These are phyloP conservation scores for Colletotrichum sidae DNA, from an alignment of 2,329 filamentous ascomycete species.

Conservation along the genomic window DNA sequence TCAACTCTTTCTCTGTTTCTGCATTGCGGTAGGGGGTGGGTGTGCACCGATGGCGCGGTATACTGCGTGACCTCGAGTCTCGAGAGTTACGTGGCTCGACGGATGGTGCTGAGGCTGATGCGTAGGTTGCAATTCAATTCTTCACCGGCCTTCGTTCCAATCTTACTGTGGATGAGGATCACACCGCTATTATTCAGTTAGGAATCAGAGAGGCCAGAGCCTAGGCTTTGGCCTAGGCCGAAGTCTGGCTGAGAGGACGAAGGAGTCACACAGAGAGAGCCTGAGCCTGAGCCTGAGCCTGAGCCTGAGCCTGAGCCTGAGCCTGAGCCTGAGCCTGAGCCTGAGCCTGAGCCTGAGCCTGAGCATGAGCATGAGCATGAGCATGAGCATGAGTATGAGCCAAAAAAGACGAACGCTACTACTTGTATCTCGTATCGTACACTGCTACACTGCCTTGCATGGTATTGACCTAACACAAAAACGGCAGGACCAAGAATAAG, in stretches of 20 bases:
- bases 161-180: conserved; percentile 9
- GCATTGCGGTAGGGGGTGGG: not conserved
- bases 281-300: not conserved
- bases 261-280: not conserved
- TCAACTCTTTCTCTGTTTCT: conserved; percentile 1
- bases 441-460: not conserved
- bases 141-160: conserved; percentile 1
- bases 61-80: conserved; percentile 16
- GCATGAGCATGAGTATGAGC: conserved; percentile 7
- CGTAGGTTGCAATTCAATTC: conserved; percentile 13
- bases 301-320: not conserved
- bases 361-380: no score
- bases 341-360: no score
- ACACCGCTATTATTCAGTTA: not conserved
- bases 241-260: no score
- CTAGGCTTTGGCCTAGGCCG: no score
- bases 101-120: not conserved
- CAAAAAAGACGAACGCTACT: not conserved
- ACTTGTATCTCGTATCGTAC: no score
- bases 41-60: conserved; percentile 10
- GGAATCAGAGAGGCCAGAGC: conserved; percentile 13
- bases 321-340: conserved; percentile 1
- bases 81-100: conserved; percentile 4
- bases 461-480: conserved; percentile 10
- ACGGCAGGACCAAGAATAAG: conserved; percentile 31